phyloP scores from a whole-genome alignment of 2,329 filamentous ascomycete genomes.

The Monosporascus ibericus region DNA sequence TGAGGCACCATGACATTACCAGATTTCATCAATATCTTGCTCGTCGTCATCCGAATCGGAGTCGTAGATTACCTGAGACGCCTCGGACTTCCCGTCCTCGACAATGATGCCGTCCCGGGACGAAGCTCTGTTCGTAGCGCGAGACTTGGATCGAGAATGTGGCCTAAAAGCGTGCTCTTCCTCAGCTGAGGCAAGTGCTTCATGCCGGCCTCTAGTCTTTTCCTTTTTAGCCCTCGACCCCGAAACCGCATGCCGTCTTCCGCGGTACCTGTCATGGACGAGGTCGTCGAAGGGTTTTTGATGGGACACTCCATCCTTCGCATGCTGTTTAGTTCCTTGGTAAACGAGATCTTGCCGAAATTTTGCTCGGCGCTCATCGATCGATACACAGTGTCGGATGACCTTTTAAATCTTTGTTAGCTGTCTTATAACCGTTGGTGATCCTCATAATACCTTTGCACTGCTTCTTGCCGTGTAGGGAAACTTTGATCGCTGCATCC shows the following conservation, averaged over 20 bases:
- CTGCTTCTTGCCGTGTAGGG: slow-evolving; percentile 58
- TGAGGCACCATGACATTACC: slow-evolving; percentile 29
- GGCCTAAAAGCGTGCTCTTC: slow-evolving; percentile 25
- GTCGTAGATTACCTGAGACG: slow-evolving; percentile 26
- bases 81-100: slow-evolving; percentile 24
- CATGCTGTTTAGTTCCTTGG: slow-evolving; percentile 30
- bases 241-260: slow-evolving; percentile 10
- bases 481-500: slow-evolving; percentile 75
- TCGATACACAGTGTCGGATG: slow-evolving; percentile 63
- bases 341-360: slow-evolving; percentile 66
- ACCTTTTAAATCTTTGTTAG: slow-evolving; percentile 28
- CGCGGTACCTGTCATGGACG: slow-evolving; percentile 32
- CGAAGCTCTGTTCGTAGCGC: slow-evolving; percentile 15
- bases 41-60: slow-evolving; percentile 41
- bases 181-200: slow-evolving; percentile 10
- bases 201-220: slow-evolving; percentile 10
- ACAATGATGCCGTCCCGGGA: slow-evolving; percentile 6
- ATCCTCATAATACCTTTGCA: slow-evolving; percentile 31
- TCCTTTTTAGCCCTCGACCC: slow-evolving; percentile 1
- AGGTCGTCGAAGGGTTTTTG: slow-evolving; percentile 9
- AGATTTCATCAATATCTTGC: slow-evolving; percentile 74
- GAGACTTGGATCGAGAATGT: slow-evolving; percentile 27
- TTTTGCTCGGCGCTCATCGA: slow-evolving; percentile 66
- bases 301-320: slow-evolving; percentile 12
- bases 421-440: background rate